These are phyloP conservation scores for Bidens hawaiensis DNA, from an alignment of 140 eudicot genomes.

Conservation along the genomic window DNA sequence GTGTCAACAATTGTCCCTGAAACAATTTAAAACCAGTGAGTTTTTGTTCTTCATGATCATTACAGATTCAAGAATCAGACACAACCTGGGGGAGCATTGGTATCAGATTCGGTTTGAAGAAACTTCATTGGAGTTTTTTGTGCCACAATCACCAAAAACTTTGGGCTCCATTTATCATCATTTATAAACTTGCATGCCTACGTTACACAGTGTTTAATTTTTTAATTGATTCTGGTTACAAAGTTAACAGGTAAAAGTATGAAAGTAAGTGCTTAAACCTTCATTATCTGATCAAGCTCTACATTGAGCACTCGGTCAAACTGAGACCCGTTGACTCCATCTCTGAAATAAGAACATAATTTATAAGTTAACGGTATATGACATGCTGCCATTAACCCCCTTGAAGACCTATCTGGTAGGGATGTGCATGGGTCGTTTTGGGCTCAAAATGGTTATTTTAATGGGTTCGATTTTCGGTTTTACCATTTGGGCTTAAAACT, in stretches of 20 bases:
- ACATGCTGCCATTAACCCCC: too few species aligned
- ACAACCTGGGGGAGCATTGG: constrained; percentile 64
- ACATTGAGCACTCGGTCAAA: constrained; percentile 47
- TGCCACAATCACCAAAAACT: constrained; percentile 58
- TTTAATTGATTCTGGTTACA: neutral
- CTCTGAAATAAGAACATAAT: constrained; percentile 20
- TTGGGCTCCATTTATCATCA: constrained; percentile 61
- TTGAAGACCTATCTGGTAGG: too few species aligned
- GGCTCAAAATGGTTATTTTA: neutral
- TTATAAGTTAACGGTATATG: neutral
- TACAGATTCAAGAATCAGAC: neutral
- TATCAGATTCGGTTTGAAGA: constrained; percentile 36
- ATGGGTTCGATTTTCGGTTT: too few species aligned
- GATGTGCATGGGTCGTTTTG: too few species aligned
- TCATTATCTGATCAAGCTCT: constrained; percentile 52
- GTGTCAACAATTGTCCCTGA: constrained; percentile 65
- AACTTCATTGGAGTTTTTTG: constrained; percentile 66
- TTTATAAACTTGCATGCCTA: constrained; percentile 50
- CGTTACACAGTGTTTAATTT: neutral
- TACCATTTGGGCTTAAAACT: too few species aligned
- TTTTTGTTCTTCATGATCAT: neutral
- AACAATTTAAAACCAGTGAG: neutral
- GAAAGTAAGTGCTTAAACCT: constrained; percentile 22
- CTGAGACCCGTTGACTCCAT: constrained; percentile 59
- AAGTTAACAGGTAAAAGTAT: neutral